These are phyloP conservation scores for Malania oleifera DNA, from an alignment of 164 flowering plant genomes.

Conservation along the genomic window DNA sequence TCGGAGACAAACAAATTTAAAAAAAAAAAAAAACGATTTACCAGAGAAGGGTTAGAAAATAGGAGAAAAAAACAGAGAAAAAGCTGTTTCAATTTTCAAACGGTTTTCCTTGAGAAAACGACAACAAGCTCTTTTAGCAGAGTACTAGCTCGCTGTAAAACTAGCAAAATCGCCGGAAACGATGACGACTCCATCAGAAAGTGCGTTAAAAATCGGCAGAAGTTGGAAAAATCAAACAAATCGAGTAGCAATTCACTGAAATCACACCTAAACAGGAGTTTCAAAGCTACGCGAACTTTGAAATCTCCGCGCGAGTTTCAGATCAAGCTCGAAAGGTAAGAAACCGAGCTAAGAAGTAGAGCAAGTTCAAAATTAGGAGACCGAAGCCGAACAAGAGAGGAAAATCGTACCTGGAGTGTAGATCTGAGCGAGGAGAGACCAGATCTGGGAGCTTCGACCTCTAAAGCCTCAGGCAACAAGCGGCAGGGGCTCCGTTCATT, in stretches of 20 bases:
- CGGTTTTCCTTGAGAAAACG: constrained; percentile 2
- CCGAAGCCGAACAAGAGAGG: neutral
- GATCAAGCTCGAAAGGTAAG: constrained; percentile 6
- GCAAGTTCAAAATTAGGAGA: neutral
- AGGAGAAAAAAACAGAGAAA: neutral
- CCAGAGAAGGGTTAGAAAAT: neutral
- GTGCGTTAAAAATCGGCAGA: neutral
- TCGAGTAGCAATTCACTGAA: neutral
- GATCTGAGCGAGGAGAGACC: constrained; percentile 20
- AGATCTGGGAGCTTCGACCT: constrained; percentile 25
- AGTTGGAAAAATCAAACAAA: neutral
- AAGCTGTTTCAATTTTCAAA: too few species aligned
- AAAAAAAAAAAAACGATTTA: neutral
- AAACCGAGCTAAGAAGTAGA: neutral
- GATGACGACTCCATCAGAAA: neutral
- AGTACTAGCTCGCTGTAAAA: constrained; percentile 8
- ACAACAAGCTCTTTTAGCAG: constrained; percentile 1
- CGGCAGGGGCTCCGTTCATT: constrained; percentile 22
- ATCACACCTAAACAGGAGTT: neutral
- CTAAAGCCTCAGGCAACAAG: constrained; percentile 17
- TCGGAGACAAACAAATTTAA: too few species aligned
- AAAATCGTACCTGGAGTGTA: constrained; percentile 20
- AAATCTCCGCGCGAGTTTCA: neutral
- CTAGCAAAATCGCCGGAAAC: neutral
- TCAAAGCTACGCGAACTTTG: neutral